Evolutionary conservation across 495 filamentous ascomycete genomes (phyloP), one percentile per base, ranked within the genome.

Genomic region (Glarea lozoyensis): DNA sequence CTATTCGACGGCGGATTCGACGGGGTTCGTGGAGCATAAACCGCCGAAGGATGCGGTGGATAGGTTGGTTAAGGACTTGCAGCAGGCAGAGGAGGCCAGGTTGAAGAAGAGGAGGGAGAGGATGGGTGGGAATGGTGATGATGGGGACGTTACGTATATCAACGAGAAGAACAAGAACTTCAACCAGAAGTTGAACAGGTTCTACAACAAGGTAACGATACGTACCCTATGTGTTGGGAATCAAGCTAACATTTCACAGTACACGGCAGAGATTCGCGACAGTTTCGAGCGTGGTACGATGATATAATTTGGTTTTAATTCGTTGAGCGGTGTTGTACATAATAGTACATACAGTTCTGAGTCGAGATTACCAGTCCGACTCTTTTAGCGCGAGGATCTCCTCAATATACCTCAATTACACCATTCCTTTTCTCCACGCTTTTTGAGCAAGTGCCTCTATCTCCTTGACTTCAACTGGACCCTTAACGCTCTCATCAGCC

Each of bases 131-230:
- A 84, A 86, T 17, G 79, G 73, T 37, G 77, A 81, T 35, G 86
- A 88, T 24, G 77, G 75, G 19, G 92, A 98, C 60, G 86, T 97
- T 46, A 97, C 93, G 9, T 97, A 93, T 65, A 98, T 98, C 73
- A 98, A 98, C 63, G 88, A 95, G 63, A 96, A 97, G 82, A 94
- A 94, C 70, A 94, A 94, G 70, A 86, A 94, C 69, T 97, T 98
- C 69, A 98, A 98, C 75, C 82, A 92, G 67, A 97, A 97, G 66
- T 64, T 98, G 64, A 70, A 79, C 37, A 74, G 93, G 53, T 97
- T 94, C 62, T 98, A 98, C 63, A 89, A 97, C 68, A 94, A 95
- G 75, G 78, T 82, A 67, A 41, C 69, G 61, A 35, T 46, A 10
- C 20, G 7, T 0, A 9, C 6, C 33, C 24, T 17, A 17, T 39